A percentile compares a stretch with the other conserved stretches of the same genome.
These are phyloP conservation scores for Tilletia indica DNA, from an alignment of 1,284 basidiomycete species.

Conservation along the genomic window DNA sequence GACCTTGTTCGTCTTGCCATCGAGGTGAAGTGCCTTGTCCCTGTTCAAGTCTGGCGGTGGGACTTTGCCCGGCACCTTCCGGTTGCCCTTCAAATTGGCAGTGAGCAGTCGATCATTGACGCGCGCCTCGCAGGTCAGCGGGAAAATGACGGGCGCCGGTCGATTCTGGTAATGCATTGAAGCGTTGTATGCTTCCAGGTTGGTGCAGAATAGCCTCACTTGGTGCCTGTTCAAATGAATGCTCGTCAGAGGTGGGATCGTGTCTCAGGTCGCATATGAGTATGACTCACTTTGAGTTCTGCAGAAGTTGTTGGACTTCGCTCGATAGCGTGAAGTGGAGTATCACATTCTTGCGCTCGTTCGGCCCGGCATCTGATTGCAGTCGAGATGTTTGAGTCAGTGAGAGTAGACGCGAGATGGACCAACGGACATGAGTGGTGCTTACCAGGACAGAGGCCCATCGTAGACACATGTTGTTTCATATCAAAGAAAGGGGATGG, in stretches of 20 bases:
- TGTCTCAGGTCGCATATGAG: background rate
- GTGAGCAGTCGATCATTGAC: conserved; percentile 40
- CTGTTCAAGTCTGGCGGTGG: conserved; percentile 52
- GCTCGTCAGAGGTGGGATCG: background rate
- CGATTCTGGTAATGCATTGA: conserved; percentile 24
- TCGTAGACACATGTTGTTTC: conserved; percentile 35
- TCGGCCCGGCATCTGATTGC: conserved; percentile 33
- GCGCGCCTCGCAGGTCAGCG: conserved; percentile 43
- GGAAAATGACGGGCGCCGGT: conserved; percentile 45
- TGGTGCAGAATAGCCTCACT: conserved; percentile 45
- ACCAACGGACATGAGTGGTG: too few relatives aligned
- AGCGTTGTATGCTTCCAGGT: conserved; percentile 39
- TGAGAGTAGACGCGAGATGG: background rate
- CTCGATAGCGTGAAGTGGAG: conserved; percentile 33
- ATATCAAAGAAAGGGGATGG: conserved; percentile 48
- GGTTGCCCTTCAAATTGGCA: conserved; percentile 45
- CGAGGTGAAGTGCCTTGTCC: conserved; percentile 22
- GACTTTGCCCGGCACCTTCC: conserved; percentile 46
- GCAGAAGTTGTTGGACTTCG: conserved; percentile 33
- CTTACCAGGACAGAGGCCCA: conserved; percentile 17
- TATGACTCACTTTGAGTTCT: conserved; percentile 18
- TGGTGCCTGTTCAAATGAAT: conserved; percentile 23
- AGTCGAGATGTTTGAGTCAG: background rate
- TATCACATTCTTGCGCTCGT: conserved; percentile 32
- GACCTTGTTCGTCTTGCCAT: conserved; percentile 12